Percentiles rank a stretch among this genome's conserved stretches.
Evolutionary conservation across 2,329 filamentous ascomycete species (phyloP).

Genomic region (Pseudogymnoascus sp.): DNA sequence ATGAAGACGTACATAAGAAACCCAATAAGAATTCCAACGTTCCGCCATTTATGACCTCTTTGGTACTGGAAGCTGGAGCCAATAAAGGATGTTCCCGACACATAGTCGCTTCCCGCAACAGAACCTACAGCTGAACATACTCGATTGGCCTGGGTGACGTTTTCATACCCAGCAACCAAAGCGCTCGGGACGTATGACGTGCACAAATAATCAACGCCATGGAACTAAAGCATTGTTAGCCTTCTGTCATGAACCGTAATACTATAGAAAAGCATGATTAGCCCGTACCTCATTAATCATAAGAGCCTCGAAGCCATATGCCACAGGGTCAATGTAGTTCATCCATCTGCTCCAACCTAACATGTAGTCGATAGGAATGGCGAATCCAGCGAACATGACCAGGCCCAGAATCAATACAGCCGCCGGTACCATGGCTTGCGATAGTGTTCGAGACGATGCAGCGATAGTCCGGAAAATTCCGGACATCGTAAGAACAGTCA

Average conservation of each 20-base stretch:
- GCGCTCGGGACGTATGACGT: slow-evolving; percentile 41
- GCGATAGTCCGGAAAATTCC: slow-evolving; percentile 81
- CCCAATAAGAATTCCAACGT: slow-evolving; percentile 56
- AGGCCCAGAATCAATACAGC: slow-evolving; percentile 39
- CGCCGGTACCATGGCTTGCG: slow-evolving; percentile 56
- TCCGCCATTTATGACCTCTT: slow-evolving; percentile 47
- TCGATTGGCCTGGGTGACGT: slow-evolving; percentile 37
- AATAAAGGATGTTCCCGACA: slow-evolving; percentile 55
- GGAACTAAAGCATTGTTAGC: slow-evolving; percentile 37
- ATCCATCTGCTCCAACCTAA: slow-evolving; percentile 58
- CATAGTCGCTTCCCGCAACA: slow-evolving; percentile 39
- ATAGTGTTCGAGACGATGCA: slow-evolving; percentile 65
- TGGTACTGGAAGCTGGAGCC: slow-evolving; percentile 46
- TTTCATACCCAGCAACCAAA: slow-evolving; percentile 37
- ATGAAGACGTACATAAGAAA: slow-evolving; percentile 55
- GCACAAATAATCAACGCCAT: slow-evolving; percentile 47
- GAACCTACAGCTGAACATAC: slow-evolving; percentile 57
- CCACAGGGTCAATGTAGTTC: slow-evolving; percentile 59
- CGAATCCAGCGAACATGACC: slow-evolving; percentile 46
- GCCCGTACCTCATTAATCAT: slow-evolving; percentile 62
- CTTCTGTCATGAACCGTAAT: background rate
- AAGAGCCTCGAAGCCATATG: slow-evolving; percentile 63
- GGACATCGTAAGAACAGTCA: slow-evolving; percentile 48
- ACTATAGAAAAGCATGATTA: slow-evolving; percentile 4
- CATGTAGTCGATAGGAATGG: slow-evolving; percentile 56